These are phyloP conservation scores for Cladorrhinum samala DNA, from an alignment of 495 filamentous ascomycete genomes.

Conservation along the genomic window DNA sequence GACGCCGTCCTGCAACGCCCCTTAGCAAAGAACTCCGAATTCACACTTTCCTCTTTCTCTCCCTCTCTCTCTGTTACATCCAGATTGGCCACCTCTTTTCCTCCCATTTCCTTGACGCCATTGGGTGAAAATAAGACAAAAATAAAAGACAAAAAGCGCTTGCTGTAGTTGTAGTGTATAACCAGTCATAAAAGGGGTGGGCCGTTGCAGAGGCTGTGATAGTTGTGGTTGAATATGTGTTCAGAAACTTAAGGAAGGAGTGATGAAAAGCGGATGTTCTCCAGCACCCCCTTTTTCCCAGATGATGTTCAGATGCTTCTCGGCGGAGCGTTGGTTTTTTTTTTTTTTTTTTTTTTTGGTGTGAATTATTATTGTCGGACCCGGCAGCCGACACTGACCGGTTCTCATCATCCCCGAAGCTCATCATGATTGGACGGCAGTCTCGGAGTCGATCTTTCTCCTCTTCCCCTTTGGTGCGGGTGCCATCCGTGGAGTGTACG, in stretches of 20 bases:
- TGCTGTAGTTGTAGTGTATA: not conserved
- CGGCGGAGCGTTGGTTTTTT: too few relatives aligned
- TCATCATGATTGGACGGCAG: constrained; percentile 25
- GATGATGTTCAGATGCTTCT: not conserved
- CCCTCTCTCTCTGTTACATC: not conserved
- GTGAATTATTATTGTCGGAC: not conserved
- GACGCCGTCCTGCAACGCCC: constrained; percentile 18
- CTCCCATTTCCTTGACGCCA: not conserved
- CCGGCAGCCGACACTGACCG: not conserved
- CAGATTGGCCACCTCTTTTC: not conserved
- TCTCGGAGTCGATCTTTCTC: constrained; percentile 56
- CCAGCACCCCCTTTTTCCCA: not conserved
- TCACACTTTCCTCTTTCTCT: not conserved
- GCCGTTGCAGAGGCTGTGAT: not conserved
- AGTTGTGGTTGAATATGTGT: not conserved
- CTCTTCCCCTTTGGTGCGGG: constrained; percentile 72
- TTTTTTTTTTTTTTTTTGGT: too few relatives aligned
- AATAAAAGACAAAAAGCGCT: not conserved
- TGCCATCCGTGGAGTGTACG: constrained; percentile 62
- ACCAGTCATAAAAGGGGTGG: not conserved
- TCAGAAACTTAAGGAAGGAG: not conserved
- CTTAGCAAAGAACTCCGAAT: not conserved
- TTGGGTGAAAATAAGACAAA: too few relatives aligned
- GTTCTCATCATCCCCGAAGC: not conserved
- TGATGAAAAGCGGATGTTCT: not conserved